Percentiles rank a stretch among this genome's conserved stretches.
phyloP scores from a whole-genome alignment of 2,329 filamentous ascomycete genomes.

The Calonectria pseudoturangicola region DNA sequence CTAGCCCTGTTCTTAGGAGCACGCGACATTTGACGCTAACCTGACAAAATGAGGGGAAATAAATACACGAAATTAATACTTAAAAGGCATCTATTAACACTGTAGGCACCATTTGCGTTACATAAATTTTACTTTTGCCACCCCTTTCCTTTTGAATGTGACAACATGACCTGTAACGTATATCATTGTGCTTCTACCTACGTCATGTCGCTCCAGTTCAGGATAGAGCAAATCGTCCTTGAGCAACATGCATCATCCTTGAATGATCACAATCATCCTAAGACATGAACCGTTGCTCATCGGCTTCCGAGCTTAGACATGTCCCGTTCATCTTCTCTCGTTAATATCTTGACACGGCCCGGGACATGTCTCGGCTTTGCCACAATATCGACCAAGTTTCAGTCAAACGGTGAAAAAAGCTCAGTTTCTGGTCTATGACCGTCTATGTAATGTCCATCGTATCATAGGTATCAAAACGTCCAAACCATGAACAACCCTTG shows the following conservation, averaged over 20 bases:
- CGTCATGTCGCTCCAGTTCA: too few species aligned
- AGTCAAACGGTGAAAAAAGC: conserved; percentile 1
- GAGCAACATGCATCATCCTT: conserved; percentile 4
- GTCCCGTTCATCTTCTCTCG: not conserved
- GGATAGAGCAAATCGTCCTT: too few species aligned
- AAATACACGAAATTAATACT: not conserved
- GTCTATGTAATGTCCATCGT: conserved; percentile 24
- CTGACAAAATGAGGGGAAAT: not conserved
- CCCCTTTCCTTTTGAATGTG: too few species aligned
- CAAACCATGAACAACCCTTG: conserved; percentile 7
- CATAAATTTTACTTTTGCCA: too few species aligned
- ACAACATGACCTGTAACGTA: too few species aligned
- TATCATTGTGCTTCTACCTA: too few species aligned
- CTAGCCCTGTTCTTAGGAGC: too few species aligned
- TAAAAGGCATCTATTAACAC: too few species aligned
- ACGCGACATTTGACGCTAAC: too few species aligned
- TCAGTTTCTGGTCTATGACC: conserved; percentile 11
- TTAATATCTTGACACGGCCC: not conserved
- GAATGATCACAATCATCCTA: not conserved
- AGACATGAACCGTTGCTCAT: not conserved
- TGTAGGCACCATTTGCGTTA: too few species aligned
- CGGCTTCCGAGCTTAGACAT: conserved; percentile 8
- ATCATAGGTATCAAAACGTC: conserved; percentile 26
- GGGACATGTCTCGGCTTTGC: conserved; percentile 25
- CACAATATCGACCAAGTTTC: not conserved